These are phyloP conservation scores for Populus alba DNA, from an alignment of 345 rosid species.

Conservation along the genomic window DNA sequence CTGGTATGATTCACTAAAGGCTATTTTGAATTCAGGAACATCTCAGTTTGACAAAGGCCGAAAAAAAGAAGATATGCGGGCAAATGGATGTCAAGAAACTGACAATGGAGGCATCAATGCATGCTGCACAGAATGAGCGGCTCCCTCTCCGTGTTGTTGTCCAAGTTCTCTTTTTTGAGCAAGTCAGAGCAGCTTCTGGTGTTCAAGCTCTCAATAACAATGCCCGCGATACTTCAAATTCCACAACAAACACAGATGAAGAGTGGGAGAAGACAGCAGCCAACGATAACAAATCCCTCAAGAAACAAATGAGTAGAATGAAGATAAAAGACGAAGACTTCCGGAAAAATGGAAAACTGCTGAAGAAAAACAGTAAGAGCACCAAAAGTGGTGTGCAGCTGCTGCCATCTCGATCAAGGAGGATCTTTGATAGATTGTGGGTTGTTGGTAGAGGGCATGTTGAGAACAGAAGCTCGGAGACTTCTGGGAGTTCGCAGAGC, in stretches of 20 bases:
- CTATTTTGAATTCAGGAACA: constrained; percentile 59
- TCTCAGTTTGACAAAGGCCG: constrained; percentile 57
- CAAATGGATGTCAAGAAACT: constrained; percentile 82
- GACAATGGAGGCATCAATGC: constrained; percentile 64
- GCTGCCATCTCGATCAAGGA: constrained; percentile 82
- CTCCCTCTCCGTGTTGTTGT: constrained; percentile 86
- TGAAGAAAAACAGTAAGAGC: constrained; percentile 52
- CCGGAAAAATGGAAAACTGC: constrained; percentile 31
- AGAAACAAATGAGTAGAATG: constrained; percentile 40
- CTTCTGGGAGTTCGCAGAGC: constrained; percentile 85
- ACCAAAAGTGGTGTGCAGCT: constrained; percentile 59
- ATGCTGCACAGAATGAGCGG: constrained; percentile 85
- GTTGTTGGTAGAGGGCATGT: constrained; percentile 51
- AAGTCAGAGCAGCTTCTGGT: constrained; percentile 56
- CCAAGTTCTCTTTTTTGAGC: constrained; percentile 89
- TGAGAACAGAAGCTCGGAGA: constrained; percentile 68
- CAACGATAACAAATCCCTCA: constrained; percentile 33
- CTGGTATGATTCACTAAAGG: background rate
- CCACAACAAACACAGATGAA: constrained; percentile 43
- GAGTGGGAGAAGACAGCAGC: constrained; percentile 40
- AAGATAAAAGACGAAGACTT: constrained; percentile 32
- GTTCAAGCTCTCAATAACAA: constrained; percentile 36
- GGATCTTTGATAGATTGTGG: constrained; percentile 81
- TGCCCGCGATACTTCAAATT: constrained; percentile 29
- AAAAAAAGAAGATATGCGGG: constrained; percentile 68